Conservation (phyloP, 495 filamentous ascomycete species). For the Durotheca rogersii region DNA sequence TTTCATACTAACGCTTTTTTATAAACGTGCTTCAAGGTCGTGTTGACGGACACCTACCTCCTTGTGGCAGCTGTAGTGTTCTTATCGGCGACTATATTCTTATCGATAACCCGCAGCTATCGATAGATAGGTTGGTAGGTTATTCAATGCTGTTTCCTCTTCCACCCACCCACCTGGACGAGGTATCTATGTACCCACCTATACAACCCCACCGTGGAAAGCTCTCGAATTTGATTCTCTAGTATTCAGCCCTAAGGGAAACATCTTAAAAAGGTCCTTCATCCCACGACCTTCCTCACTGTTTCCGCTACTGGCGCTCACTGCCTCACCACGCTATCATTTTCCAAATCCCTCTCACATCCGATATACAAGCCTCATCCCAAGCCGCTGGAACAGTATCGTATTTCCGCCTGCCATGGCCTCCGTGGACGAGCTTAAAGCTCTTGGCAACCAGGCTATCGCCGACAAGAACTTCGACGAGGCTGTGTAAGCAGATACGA, state of each 20-base stretch:
- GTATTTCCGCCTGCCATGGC: constrained; percentile 35
- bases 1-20: no score
- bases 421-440: constrained; percentile 72
- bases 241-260: background rate
- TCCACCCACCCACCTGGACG: no score
- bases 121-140: no score
- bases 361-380: background rate
- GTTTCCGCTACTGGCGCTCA: background rate
- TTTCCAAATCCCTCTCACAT: background rate
- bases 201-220: background rate
- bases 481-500: constrained; percentile 73
- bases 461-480: constrained; percentile 93
- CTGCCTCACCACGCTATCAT: background rate
- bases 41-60: no score
- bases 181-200: no score
- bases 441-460: constrained; percentile 97
- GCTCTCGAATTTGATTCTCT: background rate
- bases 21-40: no score
- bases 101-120: no score
- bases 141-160: no score
- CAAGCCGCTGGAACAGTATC: background rate
- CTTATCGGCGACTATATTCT: no score
- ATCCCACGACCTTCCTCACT: background rate
- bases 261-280: background rate
- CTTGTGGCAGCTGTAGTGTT: no score